Evolutionary conservation across 345 rosid species (phyloP).

Genomic region (Capsella bursapastoris): DNA sequence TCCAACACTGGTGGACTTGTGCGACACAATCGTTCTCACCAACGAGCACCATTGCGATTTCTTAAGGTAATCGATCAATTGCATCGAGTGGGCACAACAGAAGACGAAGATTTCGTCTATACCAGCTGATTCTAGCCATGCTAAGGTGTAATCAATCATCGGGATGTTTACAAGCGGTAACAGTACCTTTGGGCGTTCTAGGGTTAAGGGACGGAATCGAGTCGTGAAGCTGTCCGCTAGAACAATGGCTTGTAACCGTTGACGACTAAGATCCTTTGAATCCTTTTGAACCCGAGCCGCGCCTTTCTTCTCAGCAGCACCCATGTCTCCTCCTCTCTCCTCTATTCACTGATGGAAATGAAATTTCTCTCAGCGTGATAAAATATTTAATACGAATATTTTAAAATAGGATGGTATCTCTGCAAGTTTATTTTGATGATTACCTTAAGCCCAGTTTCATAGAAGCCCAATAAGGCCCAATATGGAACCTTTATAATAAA

Average conservation of each 20-base stretch:
- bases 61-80: conserved; percentile 72
- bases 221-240: conserved; percentile 95
- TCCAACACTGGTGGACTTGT: conserved; percentile 82
- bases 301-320: conserved; percentile 66
- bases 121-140: conserved; percentile 92
- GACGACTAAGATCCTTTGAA: conserved; percentile 61
- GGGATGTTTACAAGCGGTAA: conserved; percentile 80
- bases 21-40: conserved; percentile 72
- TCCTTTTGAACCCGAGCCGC: conserved; percentile 70
- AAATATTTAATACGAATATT: too few species aligned
- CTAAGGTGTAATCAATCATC: conserved; percentile 83
- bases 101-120: conserved; percentile 89
- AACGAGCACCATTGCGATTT: conserved; percentile 65
- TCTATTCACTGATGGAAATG: neutral
- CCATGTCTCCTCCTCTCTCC: conserved; percentile 43
- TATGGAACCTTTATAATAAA: neutral
- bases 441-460: neutral
- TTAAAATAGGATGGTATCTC: too few species aligned
- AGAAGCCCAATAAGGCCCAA: neutral
- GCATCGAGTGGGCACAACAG: conserved; percentile 87
- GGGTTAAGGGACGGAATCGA: conserved; percentile 88
- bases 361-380: neutral
- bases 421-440: neutral
- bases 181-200: conserved; percentile 91
- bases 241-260: conserved; percentile 76